These are phyloP conservation scores for Tuber magnatum DNA, from an alignment of 495 filamentous ascomycete species.

Conservation along the genomic window DNA sequence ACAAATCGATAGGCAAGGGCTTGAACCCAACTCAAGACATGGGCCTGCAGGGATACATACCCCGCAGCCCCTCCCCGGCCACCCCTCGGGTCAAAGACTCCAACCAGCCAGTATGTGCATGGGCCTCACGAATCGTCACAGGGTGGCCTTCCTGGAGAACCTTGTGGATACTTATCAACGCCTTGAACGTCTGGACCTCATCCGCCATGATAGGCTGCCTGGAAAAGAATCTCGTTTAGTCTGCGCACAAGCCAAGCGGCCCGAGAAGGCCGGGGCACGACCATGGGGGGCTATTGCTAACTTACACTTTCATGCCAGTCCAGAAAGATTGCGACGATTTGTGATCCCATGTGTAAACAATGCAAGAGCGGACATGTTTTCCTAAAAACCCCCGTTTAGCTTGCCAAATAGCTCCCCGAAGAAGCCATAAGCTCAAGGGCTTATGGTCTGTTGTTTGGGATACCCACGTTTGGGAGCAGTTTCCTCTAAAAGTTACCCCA, in stretches of 20 bases:
- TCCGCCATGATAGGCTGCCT: conserved; percentile 94
- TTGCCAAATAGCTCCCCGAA: background rate
- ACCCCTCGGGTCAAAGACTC: conserved; percentile 85
- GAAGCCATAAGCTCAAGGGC: conserved; percentile 1
- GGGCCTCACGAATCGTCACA: conserved; percentile 75
- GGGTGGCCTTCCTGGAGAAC: conserved; percentile 96
- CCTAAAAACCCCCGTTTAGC: conserved; percentile 43
- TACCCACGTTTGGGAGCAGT: conserved; percentile 80
- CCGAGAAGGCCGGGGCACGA: background rate
- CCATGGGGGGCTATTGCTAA: conserved; percentile 36
- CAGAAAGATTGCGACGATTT: conserved; percentile 95
- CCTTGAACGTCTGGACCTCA: conserved; percentile 90
- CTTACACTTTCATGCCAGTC: conserved; percentile 95
- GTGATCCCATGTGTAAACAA: conserved; percentile 99
- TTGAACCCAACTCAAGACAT: conserved; percentile 30
- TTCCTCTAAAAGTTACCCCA: conserved; percentile 56
- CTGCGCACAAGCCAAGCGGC: background rate
- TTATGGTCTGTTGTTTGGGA: conserved; percentile 18
- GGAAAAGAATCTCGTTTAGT: conserved; percentile 17
- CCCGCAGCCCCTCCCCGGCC: conserved; percentile 75
- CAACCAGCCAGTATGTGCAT: conserved; percentile 81
- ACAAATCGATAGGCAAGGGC: no score
- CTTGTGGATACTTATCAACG: conserved; percentile 86
- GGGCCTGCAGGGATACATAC: conserved; percentile 44
- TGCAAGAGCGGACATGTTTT: conserved; percentile 96